Evolutionary conservation across 352 stramenopile species (phyloP), one percentile per base, ranked within the genome.

Genomic region (Phytopythium cucurbitacearum): DNA sequence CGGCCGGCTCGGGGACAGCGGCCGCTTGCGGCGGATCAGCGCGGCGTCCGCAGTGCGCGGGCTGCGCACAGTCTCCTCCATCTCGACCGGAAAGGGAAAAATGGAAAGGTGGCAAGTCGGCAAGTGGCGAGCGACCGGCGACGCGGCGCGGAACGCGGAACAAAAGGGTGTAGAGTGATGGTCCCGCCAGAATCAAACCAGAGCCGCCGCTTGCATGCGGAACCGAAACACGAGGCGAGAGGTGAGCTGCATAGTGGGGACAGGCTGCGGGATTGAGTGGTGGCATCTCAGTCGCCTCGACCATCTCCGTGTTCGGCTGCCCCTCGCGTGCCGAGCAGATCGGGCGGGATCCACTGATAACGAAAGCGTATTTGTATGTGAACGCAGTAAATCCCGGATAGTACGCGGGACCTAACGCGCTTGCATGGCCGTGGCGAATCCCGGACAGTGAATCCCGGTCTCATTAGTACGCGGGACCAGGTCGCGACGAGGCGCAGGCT

Each of bases 11-110:
- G 64, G 61, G 16, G 69, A 69, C 55, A 69, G 71, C 42, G 71
- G 67, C 6, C 71, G 65, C 53, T 80, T 80, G 57, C 71, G 71
- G 35, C 71, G 65, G 54, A 75, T 75, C 13, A 80, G 53, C 47
- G 65, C 58, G 59, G 67, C 60, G 33, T 63, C 57, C 4, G 65
- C 50, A 11, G 56, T 57, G 3, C 39, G 40, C 21, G 33, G 16
- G 21, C 46, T 52, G 33, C 40, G 45, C 32, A 48, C 55, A 38
- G 51, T 15, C 8, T 63, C 46, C 36, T 66, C 57, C 64, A 63
- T 68, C 11, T 7, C 21, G 7, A 16, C 13, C 10, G 7, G 21
- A 5, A 16, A 37, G 13, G 34, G 39, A 38, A 3, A 15, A 5
- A 3, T 38, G 13, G 3, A 3, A 3, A 28, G 33, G 34, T 21